These are phyloP conservation scores for Salix udensis DNA, from an alignment of 345 rosid genomes.

Conservation along the genomic window DNA sequence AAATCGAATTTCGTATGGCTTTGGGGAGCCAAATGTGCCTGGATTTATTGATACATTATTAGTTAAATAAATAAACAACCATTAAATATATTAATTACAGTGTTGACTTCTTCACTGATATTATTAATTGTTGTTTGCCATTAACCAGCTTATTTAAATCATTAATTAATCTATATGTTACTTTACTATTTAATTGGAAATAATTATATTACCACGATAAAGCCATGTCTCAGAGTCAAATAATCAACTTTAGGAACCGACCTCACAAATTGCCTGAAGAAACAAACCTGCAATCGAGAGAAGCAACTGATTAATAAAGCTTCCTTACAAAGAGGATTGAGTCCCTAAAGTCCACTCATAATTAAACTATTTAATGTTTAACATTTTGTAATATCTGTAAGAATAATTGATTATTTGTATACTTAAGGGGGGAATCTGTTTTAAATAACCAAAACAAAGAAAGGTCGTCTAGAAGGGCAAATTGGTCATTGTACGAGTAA, in stretches of 20 bases:
- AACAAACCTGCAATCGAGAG: slow-evolving; percentile 20
- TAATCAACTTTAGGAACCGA: slow-evolving; percentile 32
- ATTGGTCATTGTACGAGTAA: not conserved
- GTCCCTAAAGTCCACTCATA: too few species aligned
- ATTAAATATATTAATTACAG: too few species aligned
- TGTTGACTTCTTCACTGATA: too few species aligned
- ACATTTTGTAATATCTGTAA: too few species aligned
- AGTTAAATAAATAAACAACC: not conserved
- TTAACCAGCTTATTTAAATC: not conserved
- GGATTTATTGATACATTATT: not conserved
- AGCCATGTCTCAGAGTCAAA: slow-evolving; percentile 28
- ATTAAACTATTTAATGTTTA: too few species aligned
- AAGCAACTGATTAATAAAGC: not conserved
- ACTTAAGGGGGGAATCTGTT: too few species aligned
- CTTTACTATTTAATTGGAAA: not conserved
- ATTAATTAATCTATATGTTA: not conserved
- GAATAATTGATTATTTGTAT: too few species aligned
- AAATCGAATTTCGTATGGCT: slow-evolving; percentile 40
- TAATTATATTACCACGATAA: slow-evolving; percentile 18
- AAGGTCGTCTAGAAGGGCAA: not conserved
- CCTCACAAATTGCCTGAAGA: slow-evolving; percentile 31
- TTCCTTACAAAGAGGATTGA: too few species aligned
- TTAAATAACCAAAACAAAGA: not conserved
- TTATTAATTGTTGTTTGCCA: too few species aligned
- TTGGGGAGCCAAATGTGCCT: slow-evolving; percentile 52